Percentiles rank a stretch among this genome's conserved stretches.
These are phyloP conservation scores for Debaryomyces prosopidis DNA, from an alignment of 805 yeast species.

Conservation along the genomic window DNA sequence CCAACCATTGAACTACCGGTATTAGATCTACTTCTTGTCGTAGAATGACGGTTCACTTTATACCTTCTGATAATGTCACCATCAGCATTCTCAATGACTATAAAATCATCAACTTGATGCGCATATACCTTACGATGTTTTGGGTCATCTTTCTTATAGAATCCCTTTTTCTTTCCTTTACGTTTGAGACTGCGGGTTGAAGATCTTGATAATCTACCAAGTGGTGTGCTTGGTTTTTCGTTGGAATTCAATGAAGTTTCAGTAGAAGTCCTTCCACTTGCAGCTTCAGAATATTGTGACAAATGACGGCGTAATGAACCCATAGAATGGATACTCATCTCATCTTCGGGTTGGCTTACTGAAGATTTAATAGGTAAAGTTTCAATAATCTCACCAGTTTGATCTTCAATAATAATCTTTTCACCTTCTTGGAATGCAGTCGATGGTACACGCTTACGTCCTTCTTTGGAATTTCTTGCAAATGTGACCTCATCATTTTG, in stretches of 20 bases:
- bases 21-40: constrained; percentile 33
- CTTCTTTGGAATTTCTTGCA: constrained; percentile 7
- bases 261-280: constrained; percentile 10
- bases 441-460: constrained; percentile 21
- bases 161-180: constrained; percentile 18
- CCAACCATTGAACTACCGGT: constrained; percentile 32
- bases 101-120: constrained; percentile 72
- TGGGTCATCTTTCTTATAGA: constrained; percentile 31
- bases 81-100: constrained; percentile 84
- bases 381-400: constrained; percentile 76
- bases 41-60: constrained; percentile 59
- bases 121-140: constrained; percentile 56
- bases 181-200: constrained; percentile 6
- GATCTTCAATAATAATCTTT: constrained; percentile 74
- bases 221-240: constrained; percentile 1
- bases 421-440: constrained; percentile 63
- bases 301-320: constrained; percentile 38
- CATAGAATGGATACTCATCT: constrained; percentile 38
- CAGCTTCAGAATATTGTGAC: constrained; percentile 33
- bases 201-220: constrained; percentile 10
- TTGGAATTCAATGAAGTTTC: constrained; percentile 6
- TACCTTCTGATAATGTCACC: constrained; percentile 90
- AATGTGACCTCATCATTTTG: constrained; percentile 1
- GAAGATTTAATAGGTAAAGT: constrained; percentile 39
- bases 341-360: constrained; percentile 9